Percentiles rank a stretch among this genome's conserved stretches.
Evolutionary conservation across 2,329 filamentous ascomycete species (phyloP).

Genomic region (Cercospora sp.): DNA sequence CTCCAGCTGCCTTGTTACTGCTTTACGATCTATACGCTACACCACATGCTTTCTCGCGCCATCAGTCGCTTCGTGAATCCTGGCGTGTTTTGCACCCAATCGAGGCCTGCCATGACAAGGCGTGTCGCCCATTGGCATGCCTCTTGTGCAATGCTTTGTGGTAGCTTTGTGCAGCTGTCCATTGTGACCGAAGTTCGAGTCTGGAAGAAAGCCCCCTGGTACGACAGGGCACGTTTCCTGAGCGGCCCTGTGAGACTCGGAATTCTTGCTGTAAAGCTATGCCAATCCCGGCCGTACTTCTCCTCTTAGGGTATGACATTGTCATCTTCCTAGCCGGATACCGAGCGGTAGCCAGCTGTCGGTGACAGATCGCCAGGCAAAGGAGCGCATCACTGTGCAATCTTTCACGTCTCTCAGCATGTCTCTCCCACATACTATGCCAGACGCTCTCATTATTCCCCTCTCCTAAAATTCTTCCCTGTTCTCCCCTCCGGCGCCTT

Average conservation of each 20-base stretch:
- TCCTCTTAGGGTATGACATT: not conserved
- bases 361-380: not conserved
- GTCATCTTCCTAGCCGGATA: not conserved
- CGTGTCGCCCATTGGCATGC: not conserved
- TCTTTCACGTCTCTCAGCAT: not conserved
- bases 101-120: not conserved
- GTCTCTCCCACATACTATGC: not conserved
- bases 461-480: constrained; percentile 2
- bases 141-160: not conserved
- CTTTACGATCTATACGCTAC: not conserved
- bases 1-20: not conserved
- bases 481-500: constrained; percentile 7
- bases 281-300: not conserved
- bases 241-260: not conserved
- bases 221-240: not conserved
- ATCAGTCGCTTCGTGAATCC: not conserved
- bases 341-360: not conserved
- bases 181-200: not conserved
- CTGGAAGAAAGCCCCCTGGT: not conserved
- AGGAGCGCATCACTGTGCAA: not conserved
- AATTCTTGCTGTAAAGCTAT: not conserved
- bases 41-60: not conserved
- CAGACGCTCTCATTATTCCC: not conserved
- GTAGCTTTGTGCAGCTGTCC: not conserved
- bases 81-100: not conserved